Base-by-base conservation (phyloP, 1,284 basidiomycete species). In the Trametes polyzona region DNA sequence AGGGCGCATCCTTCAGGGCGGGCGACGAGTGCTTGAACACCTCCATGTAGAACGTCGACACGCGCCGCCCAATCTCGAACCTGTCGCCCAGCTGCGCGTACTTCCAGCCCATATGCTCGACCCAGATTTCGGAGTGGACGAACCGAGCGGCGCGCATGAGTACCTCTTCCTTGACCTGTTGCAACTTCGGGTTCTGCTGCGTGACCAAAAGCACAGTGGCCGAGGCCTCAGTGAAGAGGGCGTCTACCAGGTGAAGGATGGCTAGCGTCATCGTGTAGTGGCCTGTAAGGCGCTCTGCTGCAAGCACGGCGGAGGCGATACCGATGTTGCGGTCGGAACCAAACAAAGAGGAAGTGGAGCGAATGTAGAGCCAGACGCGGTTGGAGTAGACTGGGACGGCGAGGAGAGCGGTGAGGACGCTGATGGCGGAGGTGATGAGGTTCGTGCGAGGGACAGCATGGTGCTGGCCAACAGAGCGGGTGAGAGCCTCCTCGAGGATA, bases 51-150 rank as follows among this genome's bases (percentile, higher is more conserved):
- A 95, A 74, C 6, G 78, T 74, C 5, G 86, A 80, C 43, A 93
- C 80, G 24, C 86, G 79, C 56, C 79, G 76, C 11, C 88, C 88
- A 47, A 95, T 88, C 73, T 92, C 90, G 67, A 93, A 93, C 33
- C 89, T 79, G 65, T 95, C 90, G 7, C 87, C 84, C 9, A 93
- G 74, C 57, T 86, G 86, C 1, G 78, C 76, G 64, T 93, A 96
- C 67, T 89, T 87, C 94, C 94, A 95, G 6, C 84, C 82, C 46
- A 86, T 73, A 68, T 93, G 88, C 64, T 92, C 90, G 0, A 90
- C 81, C 93, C 94, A 96, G 27, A 96, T 85, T 69, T 92, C 89
- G 21, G 87, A 85, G 65, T 92, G 89, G 9, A 95, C 80, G 67
- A 95, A 95, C 16, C 79, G 79, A 9, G 85, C 78, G 0, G 90